phyloP scores from a whole-genome alignment of 768 basidiomycete genomes.

The Podaxis sp. region DNA sequence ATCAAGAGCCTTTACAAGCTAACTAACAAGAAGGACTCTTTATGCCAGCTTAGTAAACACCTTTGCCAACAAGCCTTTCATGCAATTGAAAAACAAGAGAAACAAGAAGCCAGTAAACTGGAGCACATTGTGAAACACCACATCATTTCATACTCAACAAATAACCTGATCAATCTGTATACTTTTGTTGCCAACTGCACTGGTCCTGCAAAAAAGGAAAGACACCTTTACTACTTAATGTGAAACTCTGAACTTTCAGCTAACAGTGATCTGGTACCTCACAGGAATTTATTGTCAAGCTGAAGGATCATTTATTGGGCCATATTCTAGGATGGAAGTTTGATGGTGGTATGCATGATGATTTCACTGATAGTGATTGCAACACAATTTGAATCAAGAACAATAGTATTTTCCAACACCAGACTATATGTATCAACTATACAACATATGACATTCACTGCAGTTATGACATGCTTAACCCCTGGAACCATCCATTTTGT shows the following conservation, averaged over 20 bases:
- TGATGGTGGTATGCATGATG: conserved; percentile 10
- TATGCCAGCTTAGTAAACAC: background rate
- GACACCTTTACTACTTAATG: background rate
- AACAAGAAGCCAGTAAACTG: background rate
- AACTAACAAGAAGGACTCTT: background rate
- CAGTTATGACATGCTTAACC: conserved; percentile 21
- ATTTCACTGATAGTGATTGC: conserved; percentile 7
- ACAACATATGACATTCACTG: conserved; percentile 21
- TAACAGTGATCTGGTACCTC: background rate
- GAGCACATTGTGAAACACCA: background rate
- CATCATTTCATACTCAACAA: background rate
- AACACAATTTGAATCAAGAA: conserved; percentile 13
- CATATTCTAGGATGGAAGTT: conserved; percentile 21
- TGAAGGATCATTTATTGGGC: conserved; percentile 33
- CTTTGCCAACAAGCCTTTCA: background rate
- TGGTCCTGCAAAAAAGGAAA: background rate
- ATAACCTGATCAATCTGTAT: background rate
- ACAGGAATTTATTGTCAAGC: conserved; percentile 28
- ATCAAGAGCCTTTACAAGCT: background rate
- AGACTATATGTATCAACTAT: conserved; percentile 18
- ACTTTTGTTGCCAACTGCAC: background rate
- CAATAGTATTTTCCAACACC: conserved; percentile 14
- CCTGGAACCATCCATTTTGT: background rate
- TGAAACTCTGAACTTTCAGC: background rate
- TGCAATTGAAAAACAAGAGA: background rate